Evolutionary conservation across 371 early-diverging fungal genomes (phyloP).

Genomic region (Chytridium lagenaria): DNA sequence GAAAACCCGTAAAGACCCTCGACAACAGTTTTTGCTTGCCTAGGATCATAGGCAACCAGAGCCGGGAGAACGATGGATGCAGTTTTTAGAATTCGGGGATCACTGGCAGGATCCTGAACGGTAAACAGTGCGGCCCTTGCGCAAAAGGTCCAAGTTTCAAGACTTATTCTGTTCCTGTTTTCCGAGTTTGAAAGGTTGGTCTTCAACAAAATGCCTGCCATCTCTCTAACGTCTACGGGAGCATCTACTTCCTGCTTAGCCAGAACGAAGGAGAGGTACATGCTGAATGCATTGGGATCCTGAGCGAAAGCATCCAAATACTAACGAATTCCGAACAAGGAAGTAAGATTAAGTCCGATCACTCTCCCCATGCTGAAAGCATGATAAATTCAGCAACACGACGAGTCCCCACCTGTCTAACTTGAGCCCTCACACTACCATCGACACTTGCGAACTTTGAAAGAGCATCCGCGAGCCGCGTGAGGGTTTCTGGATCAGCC

Average conservation of each 20-base stretch:
- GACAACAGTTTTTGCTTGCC: slow-evolving; percentile 81
- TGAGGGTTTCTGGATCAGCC: slow-evolving; percentile 65
- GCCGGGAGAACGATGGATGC: slow-evolving; percentile 89
- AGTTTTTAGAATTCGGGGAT: slow-evolving; percentile 67
- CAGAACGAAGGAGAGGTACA: slow-evolving; percentile 86
- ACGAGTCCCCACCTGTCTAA: slow-evolving; percentile 31
- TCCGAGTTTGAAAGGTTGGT: slow-evolving; percentile 67
- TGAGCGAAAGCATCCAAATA: slow-evolving; percentile 62
- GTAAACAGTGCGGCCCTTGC: slow-evolving; percentile 48
- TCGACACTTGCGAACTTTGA: slow-evolving; percentile 63
- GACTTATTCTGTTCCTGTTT: slow-evolving; percentile 25
- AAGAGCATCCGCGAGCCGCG: slow-evolving; percentile 69
- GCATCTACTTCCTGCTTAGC: slow-evolving; percentile 66
- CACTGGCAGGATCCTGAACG: slow-evolving; percentile 45
- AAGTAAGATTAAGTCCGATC: too few species aligned
- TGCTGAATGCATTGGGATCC: slow-evolving; percentile 83
- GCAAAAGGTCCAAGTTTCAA: slow-evolving; percentile 51
- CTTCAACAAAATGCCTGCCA: slow-evolving; percentile 90
- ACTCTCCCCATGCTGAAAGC: too few species aligned
- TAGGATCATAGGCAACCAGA: slow-evolving; percentile 66
- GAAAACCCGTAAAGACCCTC: slow-evolving; percentile 76
- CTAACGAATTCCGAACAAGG: neutral
- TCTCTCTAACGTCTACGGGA: slow-evolving; percentile 70
- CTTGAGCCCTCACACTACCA: slow-evolving; percentile 63
- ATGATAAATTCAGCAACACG: slow-evolving; percentile 13